Evolutionary conservation across 345 rosid species (phyloP).

Genomic region (Theobroma cacao): DNA sequence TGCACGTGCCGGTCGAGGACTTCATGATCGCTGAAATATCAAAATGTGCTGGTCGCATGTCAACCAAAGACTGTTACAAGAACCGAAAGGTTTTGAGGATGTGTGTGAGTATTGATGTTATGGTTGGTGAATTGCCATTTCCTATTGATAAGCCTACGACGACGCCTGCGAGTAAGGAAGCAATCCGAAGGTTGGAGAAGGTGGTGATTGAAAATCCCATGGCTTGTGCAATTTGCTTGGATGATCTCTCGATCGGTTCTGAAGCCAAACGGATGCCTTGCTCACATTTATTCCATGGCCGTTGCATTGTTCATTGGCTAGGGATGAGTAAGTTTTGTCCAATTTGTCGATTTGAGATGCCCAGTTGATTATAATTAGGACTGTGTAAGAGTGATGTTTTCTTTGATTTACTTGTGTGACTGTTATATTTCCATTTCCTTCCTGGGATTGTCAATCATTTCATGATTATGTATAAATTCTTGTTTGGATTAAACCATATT

Average conservation of each 20-base stretch:
- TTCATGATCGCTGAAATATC: background rate
- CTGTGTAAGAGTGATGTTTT: background rate
- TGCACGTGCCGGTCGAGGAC: background rate
- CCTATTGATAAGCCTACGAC: background rate
- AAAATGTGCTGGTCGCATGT: background rate
- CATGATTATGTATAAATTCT: too few relatives aligned
- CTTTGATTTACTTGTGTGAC: background rate
- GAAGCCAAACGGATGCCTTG: background rate
- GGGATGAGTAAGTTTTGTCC: background rate
- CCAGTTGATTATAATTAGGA: background rate
- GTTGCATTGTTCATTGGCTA: background rate
- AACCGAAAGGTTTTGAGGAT: background rate
- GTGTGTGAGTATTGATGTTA: background rate
- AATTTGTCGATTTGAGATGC: background rate
- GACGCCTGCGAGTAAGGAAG: background rate
- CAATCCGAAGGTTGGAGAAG: background rate
- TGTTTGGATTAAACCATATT: background rate
- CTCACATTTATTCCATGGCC: background rate
- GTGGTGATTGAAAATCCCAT: background rate
- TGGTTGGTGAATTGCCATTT: background rate
- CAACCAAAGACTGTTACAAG: background rate
- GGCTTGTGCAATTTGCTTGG: background rate
- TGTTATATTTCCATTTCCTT: background rate
- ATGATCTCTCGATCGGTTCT: background rate
- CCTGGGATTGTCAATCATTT: background rate